A percentile compares a stretch with the other conserved stretches of the same genome.
phyloP scores from a whole-genome alignment of 257 asterid species.

The Ehretia macrophylla region DNA sequence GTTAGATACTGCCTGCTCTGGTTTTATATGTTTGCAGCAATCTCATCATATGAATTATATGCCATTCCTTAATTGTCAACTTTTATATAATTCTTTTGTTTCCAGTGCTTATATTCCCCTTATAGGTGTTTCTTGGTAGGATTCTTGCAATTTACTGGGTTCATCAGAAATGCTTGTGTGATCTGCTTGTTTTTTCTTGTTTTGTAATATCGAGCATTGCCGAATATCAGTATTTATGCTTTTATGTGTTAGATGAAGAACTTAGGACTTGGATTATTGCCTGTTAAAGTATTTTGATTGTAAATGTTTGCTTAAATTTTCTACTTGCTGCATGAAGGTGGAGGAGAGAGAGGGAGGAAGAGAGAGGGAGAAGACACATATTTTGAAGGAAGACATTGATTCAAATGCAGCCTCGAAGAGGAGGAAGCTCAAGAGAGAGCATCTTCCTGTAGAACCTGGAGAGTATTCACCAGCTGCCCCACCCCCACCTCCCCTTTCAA shows the following conservation, averaged over 20 bases:
- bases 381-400: conserved; percentile 74
- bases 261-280: conserved; percentile 8
- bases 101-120: neutral
- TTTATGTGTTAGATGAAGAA: neutral
- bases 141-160: too few species aligned
- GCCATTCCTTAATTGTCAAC: too few species aligned
- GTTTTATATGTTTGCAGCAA: too few species aligned
- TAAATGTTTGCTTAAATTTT: neutral
- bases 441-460: conserved; percentile 76
- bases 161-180: too few species aligned
- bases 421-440: conserved; percentile 91
- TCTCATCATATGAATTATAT: too few species aligned
- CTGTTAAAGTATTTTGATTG: neutral
- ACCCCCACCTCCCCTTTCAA: conserved; percentile 52
- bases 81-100: too few species aligned
- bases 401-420: conserved; percentile 75
- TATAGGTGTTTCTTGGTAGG: too few species aligned
- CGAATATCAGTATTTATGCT: too few species aligned
- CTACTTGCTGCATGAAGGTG: conserved; percentile 39
- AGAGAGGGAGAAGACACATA: conserved; percentile 65
- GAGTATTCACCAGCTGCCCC: conserved; percentile 73
- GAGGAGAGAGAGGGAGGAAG: conserved; percentile 84
- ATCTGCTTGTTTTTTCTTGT: too few species aligned
- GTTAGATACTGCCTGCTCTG: too few species aligned
- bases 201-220: too few species aligned